A percentile compares a stretch with the other conserved stretches of the same genome.
Evolutionary conservation across 305 asterid genomes (phyloP).

Genomic region (Withania somnifera): DNA sequence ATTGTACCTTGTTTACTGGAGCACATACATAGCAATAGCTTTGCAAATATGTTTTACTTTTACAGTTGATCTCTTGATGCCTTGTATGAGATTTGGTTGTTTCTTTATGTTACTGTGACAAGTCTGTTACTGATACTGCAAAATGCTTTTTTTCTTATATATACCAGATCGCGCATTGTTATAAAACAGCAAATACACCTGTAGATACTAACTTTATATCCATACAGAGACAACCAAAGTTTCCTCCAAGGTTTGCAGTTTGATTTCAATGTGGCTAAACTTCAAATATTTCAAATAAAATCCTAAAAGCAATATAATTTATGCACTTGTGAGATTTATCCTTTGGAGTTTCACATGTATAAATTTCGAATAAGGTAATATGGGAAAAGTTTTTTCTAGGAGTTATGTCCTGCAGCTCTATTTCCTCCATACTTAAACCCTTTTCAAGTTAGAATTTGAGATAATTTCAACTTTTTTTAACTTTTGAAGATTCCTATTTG

Average conservation of each 20-base stretch:
- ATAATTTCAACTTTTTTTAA: neutral
- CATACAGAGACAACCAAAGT: too few species aligned
- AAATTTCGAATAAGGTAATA: too few species aligned
- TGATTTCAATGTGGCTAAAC: neutral
- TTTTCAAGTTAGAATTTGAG: neutral
- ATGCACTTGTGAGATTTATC: neutral
- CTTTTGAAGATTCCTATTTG: neutral
- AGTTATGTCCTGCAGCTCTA: too few species aligned
- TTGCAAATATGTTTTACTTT: neutral
- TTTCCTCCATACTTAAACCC: too few species aligned
- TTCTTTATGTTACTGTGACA: neutral
- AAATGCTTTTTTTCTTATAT: neutral
- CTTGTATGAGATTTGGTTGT: neutral
- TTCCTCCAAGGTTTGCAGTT: neutral
- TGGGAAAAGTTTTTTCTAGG: too few species aligned
- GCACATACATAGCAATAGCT: neutral
- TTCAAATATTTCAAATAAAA: too few species aligned
- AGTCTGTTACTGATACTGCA: neutral
- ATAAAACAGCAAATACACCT: too few species aligned
- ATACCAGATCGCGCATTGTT: too few species aligned
- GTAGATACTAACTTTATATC: too few species aligned
- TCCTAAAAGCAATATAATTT: too few species aligned
- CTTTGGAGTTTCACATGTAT: neutral
- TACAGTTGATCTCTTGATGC: neutral
- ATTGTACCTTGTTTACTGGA: neutral